Percentiles rank a stretch among this genome's conserved stretches.
Conservation (phyloP, 2,329 filamentous ascomycete species). For the Cytospora chrysosperma region DNA sequence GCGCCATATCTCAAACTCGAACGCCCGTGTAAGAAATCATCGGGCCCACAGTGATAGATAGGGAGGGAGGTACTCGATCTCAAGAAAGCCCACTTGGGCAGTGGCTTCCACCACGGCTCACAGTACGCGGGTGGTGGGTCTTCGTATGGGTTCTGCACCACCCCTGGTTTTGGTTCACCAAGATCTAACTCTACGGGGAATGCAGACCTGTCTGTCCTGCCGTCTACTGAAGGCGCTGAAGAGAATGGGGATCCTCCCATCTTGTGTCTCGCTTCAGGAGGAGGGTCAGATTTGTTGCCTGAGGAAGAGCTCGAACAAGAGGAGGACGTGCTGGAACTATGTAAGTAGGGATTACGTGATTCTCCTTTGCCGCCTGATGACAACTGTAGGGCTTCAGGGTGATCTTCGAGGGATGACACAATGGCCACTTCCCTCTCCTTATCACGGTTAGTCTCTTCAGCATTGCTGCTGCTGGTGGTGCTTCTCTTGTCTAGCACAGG, state of each 20-base stretch:
- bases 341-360: no score
- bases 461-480: no score
- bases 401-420: no score
- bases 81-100: conserved; percentile 15
- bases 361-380: no score
- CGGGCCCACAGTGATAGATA: conserved; percentile 1
- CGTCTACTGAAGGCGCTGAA: background rate
- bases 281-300: background rate
- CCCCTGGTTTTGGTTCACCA: background rate
- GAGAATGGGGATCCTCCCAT: background rate
- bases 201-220: background rate
- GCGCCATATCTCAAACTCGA: conserved; percentile 9
- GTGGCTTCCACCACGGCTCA: conserved; percentile 3
- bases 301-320: no score
- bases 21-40: conserved; percentile 12
- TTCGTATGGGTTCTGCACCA: background rate
- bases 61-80: conserved; percentile 21
- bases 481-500: no score
- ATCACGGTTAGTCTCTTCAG: no score
- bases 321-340: no score
- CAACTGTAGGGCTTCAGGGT: background rate
- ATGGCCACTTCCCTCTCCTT: no score
- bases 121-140: background rate
- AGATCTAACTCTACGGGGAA: background rate
- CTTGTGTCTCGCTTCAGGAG: background rate